Conservation (phyloP, 2,329 filamentous ascomycete species). For the Colletotrichum siamense region DNA sequence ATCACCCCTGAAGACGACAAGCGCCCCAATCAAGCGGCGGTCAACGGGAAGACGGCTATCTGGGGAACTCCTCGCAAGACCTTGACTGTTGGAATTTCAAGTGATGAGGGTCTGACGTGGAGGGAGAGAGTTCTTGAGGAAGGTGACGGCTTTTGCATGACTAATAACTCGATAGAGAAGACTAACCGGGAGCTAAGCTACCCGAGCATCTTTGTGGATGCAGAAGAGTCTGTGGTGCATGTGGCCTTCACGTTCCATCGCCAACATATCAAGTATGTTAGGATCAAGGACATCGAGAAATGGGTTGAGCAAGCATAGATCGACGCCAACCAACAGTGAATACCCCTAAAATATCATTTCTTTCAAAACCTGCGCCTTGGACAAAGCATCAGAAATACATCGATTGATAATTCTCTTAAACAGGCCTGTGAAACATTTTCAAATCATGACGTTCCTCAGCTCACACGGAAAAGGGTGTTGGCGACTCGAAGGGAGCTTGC, state of each 20-base stretch:
- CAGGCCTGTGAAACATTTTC: too few species aligned
- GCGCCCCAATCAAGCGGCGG: slow-evolving; percentile 39
- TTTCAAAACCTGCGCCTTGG: neutral
- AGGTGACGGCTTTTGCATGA: slow-evolving; percentile 50
- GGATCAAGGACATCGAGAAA: slow-evolving; percentile 29
- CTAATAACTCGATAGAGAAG: slow-evolving; percentile 46
- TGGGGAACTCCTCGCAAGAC: slow-evolving; percentile 47
- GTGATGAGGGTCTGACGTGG: slow-evolving; percentile 43
- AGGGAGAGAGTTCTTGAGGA: slow-evolving; percentile 43
- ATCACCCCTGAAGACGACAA: slow-evolving; percentile 45
- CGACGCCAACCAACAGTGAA: neutral
- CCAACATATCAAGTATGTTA: slow-evolving; percentile 46
- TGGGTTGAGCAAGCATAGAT: slow-evolving; percentile 25
- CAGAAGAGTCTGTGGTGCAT: slow-evolving; percentile 27
- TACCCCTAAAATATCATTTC: neutral
- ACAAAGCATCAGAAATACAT: neutral
- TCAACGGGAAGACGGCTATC: slow-evolving; percentile 42
- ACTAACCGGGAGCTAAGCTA: slow-evolving; percentile 49
- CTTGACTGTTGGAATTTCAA: slow-evolving; percentile 37
- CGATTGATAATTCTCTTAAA: too few species aligned
- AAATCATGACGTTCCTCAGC: too few species aligned
- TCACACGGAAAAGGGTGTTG: too few species aligned
- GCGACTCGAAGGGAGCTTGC: too few species aligned
- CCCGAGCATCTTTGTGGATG: slow-evolving; percentile 41
- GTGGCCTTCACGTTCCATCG: slow-evolving; percentile 48